Base-by-base conservation (phyloP, 768 basidiomycete species). In the Butyriboletus loyo region DNA sequence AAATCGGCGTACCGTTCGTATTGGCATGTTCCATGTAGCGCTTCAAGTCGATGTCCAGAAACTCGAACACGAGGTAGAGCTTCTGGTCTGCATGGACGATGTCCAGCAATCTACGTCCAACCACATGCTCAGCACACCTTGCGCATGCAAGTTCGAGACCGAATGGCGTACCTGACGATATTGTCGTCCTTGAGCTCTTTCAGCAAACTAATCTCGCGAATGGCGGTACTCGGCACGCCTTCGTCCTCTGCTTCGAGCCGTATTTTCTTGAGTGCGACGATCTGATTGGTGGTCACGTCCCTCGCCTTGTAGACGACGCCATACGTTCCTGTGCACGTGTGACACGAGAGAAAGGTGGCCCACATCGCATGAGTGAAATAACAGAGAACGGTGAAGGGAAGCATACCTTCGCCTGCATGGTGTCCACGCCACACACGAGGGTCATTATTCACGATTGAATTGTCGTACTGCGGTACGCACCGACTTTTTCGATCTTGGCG, bases 201-300 rank as follows among this genome's bases (percentile, higher is more conserved):
- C 61, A 99, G 73, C 56, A 99, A 73, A 73, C 91, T 93, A 72
- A 99, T 99, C 77, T 99, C 97, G 46, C 97, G 84, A 65, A 99
- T 99, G 50, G 96, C 95, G 5, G 97, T 99, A 58, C 89, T 92
- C 9, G 97, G 97, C 21, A 99, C 97, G 42, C 97, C 97, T 71
- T 99, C 97, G 66, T 99, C 97, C 72, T 98, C 97, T 17, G 94
- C 93, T 69, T 98, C 97, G 25, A 99, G 83, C 36, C 97, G 77
- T 67, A 99, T 98, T 80, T 99, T 99, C 84, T 99, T 99, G 59
- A 98, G 77, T 22, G 97, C 97, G 46, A 99, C 97, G 60, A 98
- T 85, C 60, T 84, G 73, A 67, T 88, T 88, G 9, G 81, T 87
- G 41, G 73, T 79, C 56, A 83, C 73, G 68, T 98, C 95, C 59